Conservation (phyloP, 768 basidiomycete genomes). For the Xanthoconium stramineum region DNA sequence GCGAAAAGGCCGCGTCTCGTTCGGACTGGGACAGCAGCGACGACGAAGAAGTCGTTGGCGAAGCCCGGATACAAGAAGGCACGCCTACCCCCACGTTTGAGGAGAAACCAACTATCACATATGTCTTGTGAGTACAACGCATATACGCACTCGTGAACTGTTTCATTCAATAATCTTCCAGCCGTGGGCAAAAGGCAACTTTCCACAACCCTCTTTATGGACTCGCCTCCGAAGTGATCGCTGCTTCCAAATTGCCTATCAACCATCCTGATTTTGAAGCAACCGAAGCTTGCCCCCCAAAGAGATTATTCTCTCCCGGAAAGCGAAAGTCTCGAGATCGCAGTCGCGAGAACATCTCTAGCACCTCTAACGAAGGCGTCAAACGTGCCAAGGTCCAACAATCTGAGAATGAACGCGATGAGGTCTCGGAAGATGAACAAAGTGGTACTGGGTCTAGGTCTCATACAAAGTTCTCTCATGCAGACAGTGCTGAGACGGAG, state of each 20-base stretch:
- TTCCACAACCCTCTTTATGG: slow-evolving; percentile 66
- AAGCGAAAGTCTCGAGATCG: slow-evolving; percentile 27
- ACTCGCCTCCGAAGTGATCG: slow-evolving; percentile 38
- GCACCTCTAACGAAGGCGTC: neutral
- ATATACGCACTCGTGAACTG: neutral
- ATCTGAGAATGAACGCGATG: slow-evolving; percentile 4
- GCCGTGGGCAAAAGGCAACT: slow-evolving; percentile 63
- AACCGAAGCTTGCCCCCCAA: slow-evolving; percentile 50
- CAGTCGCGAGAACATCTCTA: slow-evolving; percentile 23
- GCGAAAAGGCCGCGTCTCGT: slow-evolving; percentile 15
- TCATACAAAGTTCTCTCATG: neutral
- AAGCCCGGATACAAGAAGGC: slow-evolving; percentile 31
- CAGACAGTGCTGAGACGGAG: slow-evolving; percentile 4
- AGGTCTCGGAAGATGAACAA: slow-evolving; percentile 18
- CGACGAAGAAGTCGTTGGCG: slow-evolving; percentile 34
- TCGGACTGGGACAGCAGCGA: slow-evolving; percentile 35
- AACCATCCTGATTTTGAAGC: slow-evolving; percentile 68
- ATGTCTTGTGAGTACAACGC: slow-evolving; percentile 61
- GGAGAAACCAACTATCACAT: slow-evolving; percentile 63
- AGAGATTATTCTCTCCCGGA: slow-evolving; percentile 47
- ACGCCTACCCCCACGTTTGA: slow-evolving; percentile 39
- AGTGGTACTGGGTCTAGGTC: neutral
- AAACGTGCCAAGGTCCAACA: slow-evolving; percentile 16
- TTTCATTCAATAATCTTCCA: slow-evolving; percentile 26
- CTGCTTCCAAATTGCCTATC: slow-evolving; percentile 51